Conservation (phyloP, 352 stramenopile genomes). For the Phytophthora crassamura region DNA sequence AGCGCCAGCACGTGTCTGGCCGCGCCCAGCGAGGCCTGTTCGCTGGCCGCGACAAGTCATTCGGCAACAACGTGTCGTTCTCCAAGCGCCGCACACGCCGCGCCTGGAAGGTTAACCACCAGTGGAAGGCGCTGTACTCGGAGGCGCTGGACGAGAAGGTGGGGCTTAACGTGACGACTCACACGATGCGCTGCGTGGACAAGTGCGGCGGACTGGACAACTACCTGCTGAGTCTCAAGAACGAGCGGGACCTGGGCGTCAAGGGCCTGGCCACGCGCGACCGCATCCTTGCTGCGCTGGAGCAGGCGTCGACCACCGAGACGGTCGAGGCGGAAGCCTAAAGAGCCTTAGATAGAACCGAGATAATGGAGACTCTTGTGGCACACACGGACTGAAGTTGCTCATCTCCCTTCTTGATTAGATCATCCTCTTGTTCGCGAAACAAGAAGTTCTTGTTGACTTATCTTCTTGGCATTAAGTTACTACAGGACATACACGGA, state of each 20-base stretch:
- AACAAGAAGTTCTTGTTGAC: neutral
- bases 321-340: neutral
- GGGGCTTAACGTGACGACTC: conserved; percentile 92
- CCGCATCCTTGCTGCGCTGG: conserved; percentile 55
- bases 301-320: neutral
- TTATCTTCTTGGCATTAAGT: neutral
- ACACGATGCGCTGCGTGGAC: conserved; percentile 93
- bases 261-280: conserved; percentile 69
- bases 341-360: conserved; percentile 2
- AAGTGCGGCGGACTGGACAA: conserved; percentile 94
- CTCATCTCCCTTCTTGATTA: too few relatives aligned
- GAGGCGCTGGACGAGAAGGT: conserved; percentile 95
- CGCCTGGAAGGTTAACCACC: conserved; percentile 95
- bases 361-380: conserved; percentile 5
- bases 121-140: conserved; percentile 88
- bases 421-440: neutral
- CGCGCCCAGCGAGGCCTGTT: conserved; percentile 91
- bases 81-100: conserved; percentile 92
- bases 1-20: conserved; percentile 77
- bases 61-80: conserved; percentile 96
- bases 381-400: too few relatives aligned
- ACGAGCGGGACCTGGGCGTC: conserved; percentile 78
- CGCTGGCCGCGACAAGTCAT: conserved; percentile 93
- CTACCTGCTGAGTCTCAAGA: conserved; percentile 93
- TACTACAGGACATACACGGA: conserved; percentile 6